phyloP scores from a whole-genome alignment of 768 basidiomycete species.

The Zangia roseola region DNA sequence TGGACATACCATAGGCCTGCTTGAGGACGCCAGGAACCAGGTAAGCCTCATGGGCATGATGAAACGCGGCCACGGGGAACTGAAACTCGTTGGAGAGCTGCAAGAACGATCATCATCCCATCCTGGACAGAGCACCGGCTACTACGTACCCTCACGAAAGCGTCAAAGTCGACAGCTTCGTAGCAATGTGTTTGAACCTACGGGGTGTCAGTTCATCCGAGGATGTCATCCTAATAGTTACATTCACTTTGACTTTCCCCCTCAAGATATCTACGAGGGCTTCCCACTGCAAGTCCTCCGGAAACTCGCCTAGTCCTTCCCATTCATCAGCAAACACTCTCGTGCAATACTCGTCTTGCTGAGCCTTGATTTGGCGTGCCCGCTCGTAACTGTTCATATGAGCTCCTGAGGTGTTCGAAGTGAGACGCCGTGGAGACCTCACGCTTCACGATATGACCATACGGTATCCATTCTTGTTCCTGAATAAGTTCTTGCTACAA shows the following conservation, averaged over 20 bases:
- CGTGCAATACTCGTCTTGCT: constrained; percentile 66
- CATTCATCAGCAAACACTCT: constrained; percentile 47
- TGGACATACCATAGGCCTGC: constrained; percentile 53
- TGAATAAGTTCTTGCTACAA: constrained; percentile 30
- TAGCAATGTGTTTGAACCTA: constrained; percentile 52
- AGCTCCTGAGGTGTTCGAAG: neutral
- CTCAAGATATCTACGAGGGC: constrained; percentile 67
- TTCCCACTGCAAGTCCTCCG: constrained; percentile 70
- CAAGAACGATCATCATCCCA: neutral
- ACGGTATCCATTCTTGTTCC: constrained; percentile 59
- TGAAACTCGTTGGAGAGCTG: constrained; percentile 81
- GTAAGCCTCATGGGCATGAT: constrained; percentile 79
- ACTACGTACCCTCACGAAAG: constrained; percentile 54
- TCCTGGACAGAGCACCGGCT: neutral
- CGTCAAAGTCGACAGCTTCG: constrained; percentile 70
- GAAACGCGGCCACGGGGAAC: constrained; percentile 72
- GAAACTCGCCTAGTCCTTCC: constrained; percentile 53
- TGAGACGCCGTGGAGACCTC: neutral
- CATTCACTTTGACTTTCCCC: constrained; percentile 67
- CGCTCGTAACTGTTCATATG: constrained; percentile 49
- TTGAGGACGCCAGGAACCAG: constrained; percentile 78
- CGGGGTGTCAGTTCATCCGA: neutral
- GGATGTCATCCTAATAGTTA: neutral
- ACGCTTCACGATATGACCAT: constrained; percentile 68
- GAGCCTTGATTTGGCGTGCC: constrained; percentile 61